Conservation (phyloP, 306 rosid species). For the Ziziphus jujuba region DNA sequence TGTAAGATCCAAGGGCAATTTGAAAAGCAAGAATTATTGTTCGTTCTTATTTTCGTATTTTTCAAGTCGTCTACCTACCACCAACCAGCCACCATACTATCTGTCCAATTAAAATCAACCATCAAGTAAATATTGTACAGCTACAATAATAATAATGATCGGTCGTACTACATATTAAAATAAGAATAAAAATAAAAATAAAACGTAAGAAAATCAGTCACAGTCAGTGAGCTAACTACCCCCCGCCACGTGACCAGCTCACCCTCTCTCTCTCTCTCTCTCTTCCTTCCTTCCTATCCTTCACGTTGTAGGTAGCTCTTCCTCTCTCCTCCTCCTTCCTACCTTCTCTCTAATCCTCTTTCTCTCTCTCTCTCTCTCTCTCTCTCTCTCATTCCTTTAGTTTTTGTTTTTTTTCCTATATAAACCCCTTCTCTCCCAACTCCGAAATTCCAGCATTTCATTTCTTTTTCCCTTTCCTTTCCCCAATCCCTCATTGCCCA, state of each 20-base stretch:
- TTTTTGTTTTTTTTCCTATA: neutral
- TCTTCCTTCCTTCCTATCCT: neutral
- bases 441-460: neutral
- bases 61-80: slow-evolving; percentile 26
- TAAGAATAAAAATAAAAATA: neutral
- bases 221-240: slow-evolving; percentile 49
- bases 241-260: slow-evolving; percentile 57
- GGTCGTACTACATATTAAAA: too few species aligned
- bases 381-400: too few species aligned
- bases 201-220: neutral
- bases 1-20: neutral
- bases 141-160: neutral
- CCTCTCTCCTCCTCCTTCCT: neutral
- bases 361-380: slow-evolving; percentile 7
- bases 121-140: slow-evolving; percentile 4
- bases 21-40: neutral
- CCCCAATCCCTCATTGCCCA: neutral
- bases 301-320: slow-evolving; percentile 24
- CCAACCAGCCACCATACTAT: slow-evolving; percentile 2
- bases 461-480: neutral
- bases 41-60: neutral
- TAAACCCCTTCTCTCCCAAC: neutral
- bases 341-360: neutral
- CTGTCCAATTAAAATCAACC: neutral
- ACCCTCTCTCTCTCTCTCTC: neutral